phyloP scores from a whole-genome alignment of 1,139 yeast genomes.

The Wickerhamomyces sp. region DNA sequence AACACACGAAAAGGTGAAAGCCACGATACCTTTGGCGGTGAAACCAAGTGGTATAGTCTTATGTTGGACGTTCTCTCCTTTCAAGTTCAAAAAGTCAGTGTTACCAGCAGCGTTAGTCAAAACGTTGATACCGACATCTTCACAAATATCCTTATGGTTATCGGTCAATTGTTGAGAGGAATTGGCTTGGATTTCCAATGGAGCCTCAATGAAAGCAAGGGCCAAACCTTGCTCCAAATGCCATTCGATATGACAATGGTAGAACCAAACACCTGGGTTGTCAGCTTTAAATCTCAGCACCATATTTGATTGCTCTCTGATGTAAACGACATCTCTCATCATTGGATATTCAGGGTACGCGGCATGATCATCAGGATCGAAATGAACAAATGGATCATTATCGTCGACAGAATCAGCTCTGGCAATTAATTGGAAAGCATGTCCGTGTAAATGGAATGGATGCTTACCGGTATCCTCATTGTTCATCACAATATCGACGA shows the following conservation, averaged over 20 bases:
- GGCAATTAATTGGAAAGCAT: constrained; percentile 61
- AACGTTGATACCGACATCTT: constrained; percentile 40
- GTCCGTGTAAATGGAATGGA: constrained; percentile 90
- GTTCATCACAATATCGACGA: constrained; percentile 63
- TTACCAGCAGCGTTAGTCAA: constrained; percentile 89
- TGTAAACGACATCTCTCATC: constrained; percentile 64
- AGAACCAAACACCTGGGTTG: constrained; percentile 89
- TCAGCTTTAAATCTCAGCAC: constrained; percentile 69
- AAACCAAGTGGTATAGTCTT: constrained; percentile 74
- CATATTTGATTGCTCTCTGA: constrained; percentile 65
- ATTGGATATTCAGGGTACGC: constrained; percentile 62
- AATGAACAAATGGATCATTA: constrained; percentile 43
- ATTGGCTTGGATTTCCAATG: constrained; percentile 50
- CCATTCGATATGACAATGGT: constrained; percentile 96
- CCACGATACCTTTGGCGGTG: constrained; percentile 86
- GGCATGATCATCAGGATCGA: constrained; percentile 43
- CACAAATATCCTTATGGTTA: constrained; percentile 58
- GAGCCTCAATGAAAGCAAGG: constrained; percentile 70
- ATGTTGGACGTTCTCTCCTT: constrained; percentile 67
- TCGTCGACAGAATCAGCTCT: constrained; percentile 50
- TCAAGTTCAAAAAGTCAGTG: constrained; percentile 56
- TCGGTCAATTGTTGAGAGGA: constrained; percentile 44
- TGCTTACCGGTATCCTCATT: constrained; percentile 73
- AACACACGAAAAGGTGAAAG: constrained; percentile 72
- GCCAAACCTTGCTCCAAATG: constrained; percentile 88